Percentiles rank a stretch among this genome's conserved stretches.
phyloP scores from a whole-genome alignment of 768 basidiomycete genomes.

The Hydnomerulius pinastri region DNA sequence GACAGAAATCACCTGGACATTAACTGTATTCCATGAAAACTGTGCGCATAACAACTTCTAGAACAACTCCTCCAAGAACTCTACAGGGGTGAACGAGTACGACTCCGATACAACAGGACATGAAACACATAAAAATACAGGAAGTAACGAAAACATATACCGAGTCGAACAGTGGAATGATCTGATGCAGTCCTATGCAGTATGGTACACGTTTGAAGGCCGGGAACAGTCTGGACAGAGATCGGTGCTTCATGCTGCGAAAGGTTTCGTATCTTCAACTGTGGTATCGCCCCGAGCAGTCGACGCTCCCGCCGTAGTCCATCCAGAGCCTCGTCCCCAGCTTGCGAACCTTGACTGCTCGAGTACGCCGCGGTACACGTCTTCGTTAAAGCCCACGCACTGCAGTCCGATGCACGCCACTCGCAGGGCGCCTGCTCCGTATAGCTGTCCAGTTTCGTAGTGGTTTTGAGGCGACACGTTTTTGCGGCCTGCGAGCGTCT shows the following conservation, averaged over 20 bases:
- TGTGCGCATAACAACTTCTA: not conserved
- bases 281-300: conserved; percentile 12
- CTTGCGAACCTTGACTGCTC: conserved; percentile 52
- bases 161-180: not conserved
- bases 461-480: conserved; percentile 77
- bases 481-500: conserved; percentile 69
- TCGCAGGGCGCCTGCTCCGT: conserved; percentile 69
- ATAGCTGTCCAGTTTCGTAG: conserved; percentile 75
- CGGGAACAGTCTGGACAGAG: not conserved
- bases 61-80: not conserved
- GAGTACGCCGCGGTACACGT: conserved; percentile 62
- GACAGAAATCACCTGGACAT: not conserved
- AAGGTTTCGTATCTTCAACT: conserved; percentile 11
- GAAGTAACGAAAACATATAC: not conserved
- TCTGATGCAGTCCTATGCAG: not conserved
- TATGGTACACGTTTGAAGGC: not conserved
- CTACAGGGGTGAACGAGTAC: not conserved
- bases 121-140: conserved; percentile 3
- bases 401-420: conserved; percentile 74
- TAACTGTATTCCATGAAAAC: not conserved
- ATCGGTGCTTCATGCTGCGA: conserved; percentile 8
- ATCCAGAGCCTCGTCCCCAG: conserved; percentile 24
- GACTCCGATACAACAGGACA: not conserved
- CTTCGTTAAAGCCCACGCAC: conserved; percentile 74
- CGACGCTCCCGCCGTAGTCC: conserved; percentile 12